A percentile compares a stretch with the other conserved stretches of the same genome.
phyloP scores from a whole-genome alignment of 1,284 basidiomycete species.

The Dichomitus squalens region DNA sequence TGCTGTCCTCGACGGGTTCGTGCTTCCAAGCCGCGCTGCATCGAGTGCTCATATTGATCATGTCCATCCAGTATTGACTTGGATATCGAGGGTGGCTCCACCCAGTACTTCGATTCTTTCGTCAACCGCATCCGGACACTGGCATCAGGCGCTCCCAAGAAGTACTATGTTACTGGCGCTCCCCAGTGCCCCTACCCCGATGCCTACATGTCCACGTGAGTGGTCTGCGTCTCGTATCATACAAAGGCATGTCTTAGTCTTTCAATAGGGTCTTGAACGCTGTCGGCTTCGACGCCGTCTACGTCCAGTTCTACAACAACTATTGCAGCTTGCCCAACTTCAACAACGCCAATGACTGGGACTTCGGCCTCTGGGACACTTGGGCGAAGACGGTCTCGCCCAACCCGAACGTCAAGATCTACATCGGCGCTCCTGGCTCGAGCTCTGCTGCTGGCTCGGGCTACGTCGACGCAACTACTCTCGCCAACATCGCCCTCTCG shows the following conservation, averaged over 20 bases:
- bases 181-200: conserved; percentile 74
- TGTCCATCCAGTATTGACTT: conserved; percentile 48
- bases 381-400: conserved; percentile 63
- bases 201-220: conserved; percentile 48
- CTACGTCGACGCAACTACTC: conserved; percentile 49
- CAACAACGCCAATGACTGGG: conserved; percentile 46
- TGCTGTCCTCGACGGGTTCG: conserved; percentile 67
- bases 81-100: conserved; percentile 65
- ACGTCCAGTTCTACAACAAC: conserved; percentile 71
- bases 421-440: conserved; percentile 62
- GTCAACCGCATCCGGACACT: conserved; percentile 52
- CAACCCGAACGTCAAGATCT: conserved; percentile 63
- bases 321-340: conserved; percentile 52
- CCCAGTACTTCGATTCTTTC: conserved; percentile 53
- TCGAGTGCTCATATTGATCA: neutral
- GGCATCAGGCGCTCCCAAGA: conserved; percentile 51
- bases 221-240: neutral
- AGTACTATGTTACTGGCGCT: conserved; percentile 64
- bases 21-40: neutral
- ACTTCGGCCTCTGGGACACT: conserved; percentile 58
- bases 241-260: neutral
- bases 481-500: conserved; percentile 46
- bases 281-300: conserved; percentile 62
- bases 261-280: conserved; percentile 47
- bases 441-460: conserved; percentile 51